Evolutionary conservation across 1,284 basidiomycete species (phyloP).

Genomic region (Apiotrichum montevideense): DNA sequence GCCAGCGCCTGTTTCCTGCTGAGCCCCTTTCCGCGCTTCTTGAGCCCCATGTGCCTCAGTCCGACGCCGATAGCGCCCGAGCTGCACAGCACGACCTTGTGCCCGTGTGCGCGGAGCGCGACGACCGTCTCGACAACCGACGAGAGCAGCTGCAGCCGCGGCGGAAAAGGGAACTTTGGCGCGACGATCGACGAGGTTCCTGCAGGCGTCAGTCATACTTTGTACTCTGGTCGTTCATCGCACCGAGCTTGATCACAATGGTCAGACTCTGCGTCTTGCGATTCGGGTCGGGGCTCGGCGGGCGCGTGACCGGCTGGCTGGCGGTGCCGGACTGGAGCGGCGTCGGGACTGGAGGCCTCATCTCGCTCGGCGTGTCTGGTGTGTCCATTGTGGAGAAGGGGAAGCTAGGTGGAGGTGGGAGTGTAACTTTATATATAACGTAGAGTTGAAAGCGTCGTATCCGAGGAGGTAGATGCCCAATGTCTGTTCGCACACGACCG

Average conservation of each 20-base stretch:
- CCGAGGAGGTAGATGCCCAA: too few relatives aligned
- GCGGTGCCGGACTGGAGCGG: not conserved
- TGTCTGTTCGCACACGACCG: too few relatives aligned
- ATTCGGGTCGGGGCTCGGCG: not conserved
- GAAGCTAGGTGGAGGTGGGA: too few relatives aligned
- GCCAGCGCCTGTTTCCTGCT: constrained; percentile 94
- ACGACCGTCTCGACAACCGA: constrained; percentile 88
- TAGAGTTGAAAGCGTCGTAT: too few relatives aligned
- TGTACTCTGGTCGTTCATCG: constrained; percentile 17
- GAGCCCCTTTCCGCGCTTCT: constrained; percentile 71
- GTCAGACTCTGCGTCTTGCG: constrained; percentile 45
- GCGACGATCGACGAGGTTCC: constrained; percentile 92
- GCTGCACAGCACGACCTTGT: constrained; percentile 90
- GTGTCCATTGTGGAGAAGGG: not conserved
- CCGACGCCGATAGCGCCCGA: constrained; percentile 96
- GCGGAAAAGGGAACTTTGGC: constrained; percentile 74
- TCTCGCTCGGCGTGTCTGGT: not conserved
- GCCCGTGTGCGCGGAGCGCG: constrained; percentile 68
- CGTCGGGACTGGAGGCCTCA: not conserved
- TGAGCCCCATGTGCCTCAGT: constrained; percentile 79
- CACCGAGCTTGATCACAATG: constrained; percentile 81
- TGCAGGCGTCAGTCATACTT: constrained; percentile 33
- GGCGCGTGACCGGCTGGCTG: not conserved
- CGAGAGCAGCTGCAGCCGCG: constrained; percentile 82
- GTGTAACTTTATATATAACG: too few relatives aligned